phyloP scores from a whole-genome alignment of 345 rosid genomes.

The Odontarrhena argentea region DNA sequence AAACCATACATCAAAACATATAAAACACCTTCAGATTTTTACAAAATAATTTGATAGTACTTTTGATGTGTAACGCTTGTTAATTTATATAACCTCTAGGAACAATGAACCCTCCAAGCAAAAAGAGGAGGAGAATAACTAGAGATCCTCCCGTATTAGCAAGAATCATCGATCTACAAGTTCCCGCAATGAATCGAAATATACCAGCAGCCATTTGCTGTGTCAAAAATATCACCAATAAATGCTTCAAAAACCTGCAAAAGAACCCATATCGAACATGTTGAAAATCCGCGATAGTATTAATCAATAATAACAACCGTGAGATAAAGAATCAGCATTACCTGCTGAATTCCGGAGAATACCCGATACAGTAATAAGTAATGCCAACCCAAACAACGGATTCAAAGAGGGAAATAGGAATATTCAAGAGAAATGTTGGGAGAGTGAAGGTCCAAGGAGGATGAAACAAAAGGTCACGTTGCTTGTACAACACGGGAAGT shows the following conservation, averaged over 20 bases:
- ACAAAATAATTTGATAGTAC: background rate
- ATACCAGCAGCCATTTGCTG: slow-evolving; percentile 88
- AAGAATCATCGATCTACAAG: slow-evolving; percentile 78
- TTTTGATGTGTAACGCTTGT: background rate
- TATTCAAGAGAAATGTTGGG: slow-evolving; percentile 60
- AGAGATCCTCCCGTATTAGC: slow-evolving; percentile 83
- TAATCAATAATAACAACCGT: too few relatives aligned
- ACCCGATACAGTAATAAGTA: slow-evolving; percentile 70
- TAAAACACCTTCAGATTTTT: background rate
- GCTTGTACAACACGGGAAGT: slow-evolving; percentile 92
- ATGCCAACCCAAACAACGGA: slow-evolving; percentile 62
- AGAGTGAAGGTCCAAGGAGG: slow-evolving; percentile 86
- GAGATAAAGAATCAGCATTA: slow-evolving; percentile 17
- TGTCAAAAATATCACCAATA: slow-evolving; percentile 59
- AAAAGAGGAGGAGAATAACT: slow-evolving; percentile 63
- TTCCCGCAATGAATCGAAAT: slow-evolving; percentile 67
- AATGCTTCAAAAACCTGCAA: slow-evolving; percentile 83
- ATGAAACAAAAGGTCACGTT: slow-evolving; percentile 78
- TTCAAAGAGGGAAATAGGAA: slow-evolving; percentile 79
- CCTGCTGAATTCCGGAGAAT: slow-evolving; percentile 80
- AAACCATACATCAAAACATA: slow-evolving; percentile 8
- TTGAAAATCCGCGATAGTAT: too few relatives aligned
- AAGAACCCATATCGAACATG: background rate
- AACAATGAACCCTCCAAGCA: slow-evolving; percentile 85
- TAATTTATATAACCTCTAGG: slow-evolving; percentile 53